Percentiles rank a stretch among this genome's conserved stretches.
phyloP scores from a whole-genome alignment of 768 basidiomycete species.

The Hirschioporus abietinus region DNA sequence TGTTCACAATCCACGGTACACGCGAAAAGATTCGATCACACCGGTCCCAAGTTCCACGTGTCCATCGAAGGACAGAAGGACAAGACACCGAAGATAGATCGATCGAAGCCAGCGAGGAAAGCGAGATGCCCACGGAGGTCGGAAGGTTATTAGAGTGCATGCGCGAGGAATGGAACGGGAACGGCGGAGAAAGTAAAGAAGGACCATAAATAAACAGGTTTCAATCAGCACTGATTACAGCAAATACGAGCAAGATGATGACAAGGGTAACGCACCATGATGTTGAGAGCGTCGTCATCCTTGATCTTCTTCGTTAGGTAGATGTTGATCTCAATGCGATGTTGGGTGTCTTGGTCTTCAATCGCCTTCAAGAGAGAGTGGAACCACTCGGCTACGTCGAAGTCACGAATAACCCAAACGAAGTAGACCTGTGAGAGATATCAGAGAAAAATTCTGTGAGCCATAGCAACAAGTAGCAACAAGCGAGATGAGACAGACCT shows the following conservation, averaged over 20 bases:
- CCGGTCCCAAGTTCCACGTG: neutral
- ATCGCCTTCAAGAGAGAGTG: slow-evolving; percentile 89
- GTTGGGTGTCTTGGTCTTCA: slow-evolving; percentile 84
- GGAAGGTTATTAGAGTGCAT: slow-evolving; percentile 2
- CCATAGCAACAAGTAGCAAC: neutral
- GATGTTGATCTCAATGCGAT: slow-evolving; percentile 89
- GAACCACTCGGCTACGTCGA: slow-evolving; percentile 89
- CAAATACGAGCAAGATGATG: neutral
- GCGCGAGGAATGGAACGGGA: neutral
- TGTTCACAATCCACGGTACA: too few species aligned
- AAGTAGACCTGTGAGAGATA: slow-evolving; percentile 58
- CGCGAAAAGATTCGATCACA: neutral
- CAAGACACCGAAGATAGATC: too few species aligned
- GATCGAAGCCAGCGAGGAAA: neutral
- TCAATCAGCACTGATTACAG: neutral
- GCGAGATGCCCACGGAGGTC: neutral
- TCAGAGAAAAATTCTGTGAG: neutral
- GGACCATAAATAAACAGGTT: neutral
- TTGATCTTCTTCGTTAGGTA: slow-evolving; percentile 89
- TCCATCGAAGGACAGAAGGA: neutral
- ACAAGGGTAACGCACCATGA: slow-evolving; percentile 49
- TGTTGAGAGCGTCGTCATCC: slow-evolving; percentile 92
- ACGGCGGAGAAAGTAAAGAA: neutral
- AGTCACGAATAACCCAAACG: slow-evolving; percentile 94
- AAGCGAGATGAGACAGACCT: slow-evolving; percentile 39